phyloP scores from a whole-genome alignment of 345 rosid species.

The Eucalyptus marginata region DNA sequence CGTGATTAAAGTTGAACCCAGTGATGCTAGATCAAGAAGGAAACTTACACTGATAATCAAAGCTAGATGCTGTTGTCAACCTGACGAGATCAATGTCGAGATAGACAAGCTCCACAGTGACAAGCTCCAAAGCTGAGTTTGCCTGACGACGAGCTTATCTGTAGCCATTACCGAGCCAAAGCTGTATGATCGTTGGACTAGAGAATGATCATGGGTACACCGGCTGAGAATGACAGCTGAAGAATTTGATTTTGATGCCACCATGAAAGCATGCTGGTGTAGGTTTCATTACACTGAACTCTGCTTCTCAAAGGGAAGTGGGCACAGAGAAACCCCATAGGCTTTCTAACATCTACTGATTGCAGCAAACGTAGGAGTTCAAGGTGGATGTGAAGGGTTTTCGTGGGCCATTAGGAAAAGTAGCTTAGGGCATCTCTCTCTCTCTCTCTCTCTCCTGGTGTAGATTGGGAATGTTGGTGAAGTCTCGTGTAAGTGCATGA shows the following conservation, averaged over 20 bases:
- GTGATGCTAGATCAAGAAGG: neutral
- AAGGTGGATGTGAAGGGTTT: neutral
- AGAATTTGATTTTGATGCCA: neutral
- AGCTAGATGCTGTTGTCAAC: neutral
- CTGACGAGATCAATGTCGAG: neutral
- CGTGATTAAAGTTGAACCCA: neutral
- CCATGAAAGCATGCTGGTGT: neutral
- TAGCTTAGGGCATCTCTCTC: neutral
- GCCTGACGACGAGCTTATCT: neutral
- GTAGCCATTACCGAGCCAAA: neutral
- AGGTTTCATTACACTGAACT: neutral
- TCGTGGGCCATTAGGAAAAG: neutral
- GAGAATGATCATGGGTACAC: neutral
- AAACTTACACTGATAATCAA: neutral
- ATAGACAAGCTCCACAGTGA: neutral
- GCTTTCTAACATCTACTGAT: neutral
- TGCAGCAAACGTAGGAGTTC: neutral
- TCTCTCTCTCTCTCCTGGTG: neutral
- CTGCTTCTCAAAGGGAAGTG: neutral
- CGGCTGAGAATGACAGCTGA: neutral
- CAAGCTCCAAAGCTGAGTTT: neutral
- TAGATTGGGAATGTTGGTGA: neutral
- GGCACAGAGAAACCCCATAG: neutral
- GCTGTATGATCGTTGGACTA: neutral
- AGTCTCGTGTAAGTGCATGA: neutral